phyloP scores from a whole-genome alignment of 2,329 filamentous ascomycete species.

The Pseudocercospora crystallina region DNA sequence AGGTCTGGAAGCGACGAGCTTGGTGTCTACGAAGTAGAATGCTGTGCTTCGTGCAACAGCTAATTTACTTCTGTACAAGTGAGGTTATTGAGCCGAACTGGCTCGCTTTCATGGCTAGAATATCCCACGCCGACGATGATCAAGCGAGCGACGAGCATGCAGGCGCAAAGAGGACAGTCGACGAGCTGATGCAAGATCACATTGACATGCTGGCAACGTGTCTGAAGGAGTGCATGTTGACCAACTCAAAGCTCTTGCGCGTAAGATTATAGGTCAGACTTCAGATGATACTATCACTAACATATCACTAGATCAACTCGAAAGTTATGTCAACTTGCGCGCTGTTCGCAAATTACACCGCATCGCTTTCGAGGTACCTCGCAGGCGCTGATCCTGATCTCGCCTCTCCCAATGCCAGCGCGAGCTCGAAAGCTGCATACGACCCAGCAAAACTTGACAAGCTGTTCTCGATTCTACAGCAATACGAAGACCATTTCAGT shows the following conservation, averaged over 20 bases:
- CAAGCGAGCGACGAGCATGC: constrained; percentile 40
- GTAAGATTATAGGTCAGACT: constrained; percentile 53
- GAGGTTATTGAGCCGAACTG: constrained; percentile 99
- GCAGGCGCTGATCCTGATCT: constrained; percentile 81
- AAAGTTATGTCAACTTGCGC: constrained; percentile 96
- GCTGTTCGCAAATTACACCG: constrained; percentile 88
- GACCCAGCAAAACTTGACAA: constrained; percentile 67
- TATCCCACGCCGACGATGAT: constrained; percentile 59
- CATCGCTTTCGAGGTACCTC: constrained; percentile 80
- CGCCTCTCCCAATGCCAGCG: constrained; percentile 44
- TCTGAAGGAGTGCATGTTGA: constrained; percentile 98
- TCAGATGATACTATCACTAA: constrained; percentile 7
- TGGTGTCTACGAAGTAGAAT: constrained; percentile 92
- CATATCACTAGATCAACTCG: constrained; percentile 73
- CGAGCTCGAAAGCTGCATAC: constrained; percentile 31
- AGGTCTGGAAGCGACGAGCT: constrained; percentile 88
- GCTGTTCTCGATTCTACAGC: constrained; percentile 80
- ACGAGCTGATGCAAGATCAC: constrained; percentile 98
- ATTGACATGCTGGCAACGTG: constrained; percentile 98
- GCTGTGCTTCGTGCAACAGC: constrained; percentile 94
- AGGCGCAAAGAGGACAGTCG: constrained; percentile 69
- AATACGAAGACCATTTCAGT: constrained; percentile 92
- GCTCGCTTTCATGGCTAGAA: constrained; percentile 85
- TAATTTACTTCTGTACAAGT: constrained; percentile 93
- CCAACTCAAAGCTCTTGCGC: constrained; percentile 88